Base-by-base conservation (phyloP, 192 early-diverging fungal genomes). In the Backusella liffmaniae region DNA sequence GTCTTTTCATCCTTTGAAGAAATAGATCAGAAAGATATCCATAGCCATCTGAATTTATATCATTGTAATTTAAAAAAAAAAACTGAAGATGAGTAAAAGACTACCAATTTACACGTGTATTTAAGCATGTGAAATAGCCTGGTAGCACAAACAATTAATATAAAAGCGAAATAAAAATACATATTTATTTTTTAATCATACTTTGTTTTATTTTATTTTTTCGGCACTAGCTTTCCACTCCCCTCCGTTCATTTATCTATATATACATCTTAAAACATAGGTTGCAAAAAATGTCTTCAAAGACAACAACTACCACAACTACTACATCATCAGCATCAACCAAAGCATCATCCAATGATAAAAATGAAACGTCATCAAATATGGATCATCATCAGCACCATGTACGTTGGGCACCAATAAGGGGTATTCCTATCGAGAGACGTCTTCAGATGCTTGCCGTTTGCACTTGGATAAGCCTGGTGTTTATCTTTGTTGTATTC, bases 401-500 rank as follows among this genome's bases (percentile, higher is more conserved):
- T 30, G 77, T 83, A 10, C 75, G 77, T 39, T 93, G 91, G 79
- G 94, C 88, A 21, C 94, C 94, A 4, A 37, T 92, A 9, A 46
- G 51, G 8, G 66, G 77, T 18, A 80, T 94, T 5, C 93, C 94
- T 2, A 77, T 92, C 35, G 78, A 84, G 56, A 86, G 92, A 56
- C 87, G 94, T 62, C 76, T 89, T 30, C 94, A 95, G 76, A 93
- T 92, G 26, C 75, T 84, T 0, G 84, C 88, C 1, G 85, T 94
- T 7, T 67, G 88, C 8, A 49, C 91, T 9, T 94, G 93, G 93
- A 83, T 92, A 18, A 44, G 83, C 30, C 74, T 86, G 4, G 70
- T 93, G 16, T 91, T 90, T 34, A 73, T 87, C 26, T 84, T 80
- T 15, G 39, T 93, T 9, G 18, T 79, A 3, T 23, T 92, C 39